These are phyloP conservation scores for Physcomitrium patens DNA, from an alignment of 225 moss, liverwort and hornwort genomes.

Conservation along the genomic window DNA sequence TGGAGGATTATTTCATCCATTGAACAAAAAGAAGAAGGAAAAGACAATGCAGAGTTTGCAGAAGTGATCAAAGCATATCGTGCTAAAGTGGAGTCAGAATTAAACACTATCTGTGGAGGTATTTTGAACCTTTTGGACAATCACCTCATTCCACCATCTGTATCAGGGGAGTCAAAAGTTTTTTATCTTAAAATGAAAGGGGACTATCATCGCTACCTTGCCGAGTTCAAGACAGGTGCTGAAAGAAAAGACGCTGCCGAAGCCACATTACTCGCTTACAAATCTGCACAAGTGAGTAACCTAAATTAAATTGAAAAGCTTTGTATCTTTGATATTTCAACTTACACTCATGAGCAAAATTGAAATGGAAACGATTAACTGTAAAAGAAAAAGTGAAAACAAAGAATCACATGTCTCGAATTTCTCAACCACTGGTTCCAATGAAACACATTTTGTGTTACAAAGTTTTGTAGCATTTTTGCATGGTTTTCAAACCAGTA, in stretches of 20 bases:
- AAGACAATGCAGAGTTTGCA: conserved; percentile 24
- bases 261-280: conserved; percentile 59
- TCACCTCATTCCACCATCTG: conserved; percentile 55
- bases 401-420: too few species aligned
- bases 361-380: too few species aligned
- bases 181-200: conserved; percentile 73
- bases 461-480: too few species aligned
- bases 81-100: conserved; percentile 46
- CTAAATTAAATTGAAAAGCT: too few species aligned
- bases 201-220: conserved; percentile 62
- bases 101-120: conserved; percentile 51
- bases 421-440: too few species aligned
- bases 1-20: conserved; percentile 71
- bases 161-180: conserved; percentile 57
- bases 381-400: too few species aligned
- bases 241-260: conserved; percentile 65
- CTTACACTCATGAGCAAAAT: too few species aligned
- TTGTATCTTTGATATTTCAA: too few species aligned
- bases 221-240: conserved; percentile 52
- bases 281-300: conserved; percentile 53
- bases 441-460: too few species aligned
- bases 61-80: conserved; percentile 51
- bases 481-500: fast-evolving
- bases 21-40: conserved; percentile 68
- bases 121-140: conserved; percentile 60